phyloP scores from a whole-genome alignment of 805 yeast genomes.

The Pichia membranifaciens region DNA sequence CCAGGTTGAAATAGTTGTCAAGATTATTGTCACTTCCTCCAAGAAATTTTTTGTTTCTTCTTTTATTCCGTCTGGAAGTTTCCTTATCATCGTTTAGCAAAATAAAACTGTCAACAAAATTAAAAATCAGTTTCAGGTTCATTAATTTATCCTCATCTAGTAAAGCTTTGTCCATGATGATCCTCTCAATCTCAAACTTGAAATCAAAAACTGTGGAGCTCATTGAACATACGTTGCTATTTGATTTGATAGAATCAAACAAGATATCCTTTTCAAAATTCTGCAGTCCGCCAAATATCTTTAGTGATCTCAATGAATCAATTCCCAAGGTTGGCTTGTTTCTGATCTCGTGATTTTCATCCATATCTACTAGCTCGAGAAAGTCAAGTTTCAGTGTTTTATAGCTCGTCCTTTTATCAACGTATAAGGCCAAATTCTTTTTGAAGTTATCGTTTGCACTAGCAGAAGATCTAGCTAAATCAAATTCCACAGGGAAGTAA shows the following conservation, averaged over 20 bases:
- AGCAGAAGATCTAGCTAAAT: constrained; percentile 35
- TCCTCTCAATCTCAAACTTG: constrained; percentile 43
- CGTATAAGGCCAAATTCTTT: constrained; percentile 43
- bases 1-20: constrained; percentile 1
- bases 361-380: constrained; percentile 11
- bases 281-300: constrained; percentile 20
- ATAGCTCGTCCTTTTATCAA: constrained; percentile 42
- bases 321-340: constrained; percentile 2
- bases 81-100: constrained; percentile 6
- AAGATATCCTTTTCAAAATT: constrained; percentile 19
- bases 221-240: constrained; percentile 16
- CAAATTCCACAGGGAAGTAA: constrained; percentile 44
- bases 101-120: constrained; percentile 45
- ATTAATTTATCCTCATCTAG: constrained; percentile 49
- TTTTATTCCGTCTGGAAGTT: not conserved
- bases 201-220: constrained; percentile 48
- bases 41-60: constrained; percentile 12
- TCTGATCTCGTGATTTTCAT: not conserved
- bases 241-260: constrained; percentile 8
- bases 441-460: constrained; percentile 34
- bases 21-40: not conserved
- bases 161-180: constrained; percentile 37
- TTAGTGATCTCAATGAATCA: constrained; percentile 15
- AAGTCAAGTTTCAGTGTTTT: constrained; percentile 25
- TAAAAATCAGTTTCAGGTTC: constrained; percentile 57